These are phyloP conservation scores for Penicillium pulvis DNA, from an alignment of 495 filamentous ascomycete species.

Conservation along the genomic window DNA sequence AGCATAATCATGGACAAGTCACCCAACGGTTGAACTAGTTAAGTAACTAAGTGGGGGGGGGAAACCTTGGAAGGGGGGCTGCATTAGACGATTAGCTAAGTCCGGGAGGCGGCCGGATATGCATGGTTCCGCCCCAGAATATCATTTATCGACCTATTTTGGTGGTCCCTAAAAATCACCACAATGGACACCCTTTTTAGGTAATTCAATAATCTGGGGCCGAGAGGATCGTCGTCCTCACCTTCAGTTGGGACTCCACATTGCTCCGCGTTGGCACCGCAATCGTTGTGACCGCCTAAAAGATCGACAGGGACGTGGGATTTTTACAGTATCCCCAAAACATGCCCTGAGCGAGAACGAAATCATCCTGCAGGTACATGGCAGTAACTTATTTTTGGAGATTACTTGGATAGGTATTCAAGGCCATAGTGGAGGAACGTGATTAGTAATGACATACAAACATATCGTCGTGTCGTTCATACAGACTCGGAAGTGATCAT, in stretches of 20 bases:
- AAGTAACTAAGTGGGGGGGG: too few relatives aligned
- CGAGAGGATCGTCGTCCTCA: not conserved
- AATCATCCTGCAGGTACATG: too few relatives aligned
- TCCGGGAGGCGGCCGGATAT: too few relatives aligned
- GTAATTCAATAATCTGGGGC: not conserved
- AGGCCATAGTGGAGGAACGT: not conserved
- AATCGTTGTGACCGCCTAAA: not conserved
- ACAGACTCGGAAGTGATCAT: too few relatives aligned
- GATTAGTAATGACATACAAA: not conserved
- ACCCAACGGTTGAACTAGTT: too few relatives aligned
- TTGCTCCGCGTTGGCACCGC: not conserved
- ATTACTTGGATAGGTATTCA: not conserved
- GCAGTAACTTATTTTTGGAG: not conserved
- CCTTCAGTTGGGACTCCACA: not conserved
- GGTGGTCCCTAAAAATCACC: not conserved
- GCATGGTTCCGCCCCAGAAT: too few relatives aligned
- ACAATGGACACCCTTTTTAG: not conserved
- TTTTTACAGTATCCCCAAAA: not conserved
- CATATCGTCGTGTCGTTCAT: not conserved
- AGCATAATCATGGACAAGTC: too few relatives aligned
- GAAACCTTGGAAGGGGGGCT: too few relatives aligned
- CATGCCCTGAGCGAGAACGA: not conserved
- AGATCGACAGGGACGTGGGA: not conserved
- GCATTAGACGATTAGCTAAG: too few relatives aligned
- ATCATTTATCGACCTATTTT: too few relatives aligned